Evolutionary conservation across 257 asterid species (phyloP).

Genomic region (Solanum chiquidenum): DNA sequence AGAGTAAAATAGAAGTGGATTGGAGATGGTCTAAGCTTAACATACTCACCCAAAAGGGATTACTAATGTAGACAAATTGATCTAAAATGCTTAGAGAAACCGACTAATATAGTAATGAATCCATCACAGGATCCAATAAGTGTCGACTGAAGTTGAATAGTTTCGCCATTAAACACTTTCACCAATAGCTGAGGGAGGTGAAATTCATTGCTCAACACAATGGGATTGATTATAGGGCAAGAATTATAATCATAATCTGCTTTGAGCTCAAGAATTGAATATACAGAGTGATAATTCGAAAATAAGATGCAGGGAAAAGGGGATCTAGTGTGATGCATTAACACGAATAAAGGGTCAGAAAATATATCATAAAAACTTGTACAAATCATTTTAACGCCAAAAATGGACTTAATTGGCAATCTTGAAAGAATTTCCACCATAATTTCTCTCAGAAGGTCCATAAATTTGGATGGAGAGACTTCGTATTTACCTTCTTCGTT

Average conservation of each 20-base stretch:
- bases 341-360: neutral
- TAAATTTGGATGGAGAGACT: neutral
- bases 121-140: neutral
- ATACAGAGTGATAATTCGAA: neutral
- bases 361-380: neutral
- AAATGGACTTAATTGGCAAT: neutral
- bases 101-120: neutral
- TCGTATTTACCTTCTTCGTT: neutral
- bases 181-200: neutral
- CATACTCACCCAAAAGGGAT: neutral
- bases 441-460: neutral
- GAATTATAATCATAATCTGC: neutral
- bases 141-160: neutral
- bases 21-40: neutral
- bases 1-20: too few species aligned
- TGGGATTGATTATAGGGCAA: neutral
- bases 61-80: neutral
- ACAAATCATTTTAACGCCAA: neutral
- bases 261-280: neutral
- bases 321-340: neutral
- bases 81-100: neutral
- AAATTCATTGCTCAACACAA: neutral
- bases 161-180: neutral
- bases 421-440: neutral
- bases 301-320: neutral